These are phyloP conservation scores for Vinca major DNA, from an alignment of 305 asterid genomes.

Conservation along the genomic window DNA sequence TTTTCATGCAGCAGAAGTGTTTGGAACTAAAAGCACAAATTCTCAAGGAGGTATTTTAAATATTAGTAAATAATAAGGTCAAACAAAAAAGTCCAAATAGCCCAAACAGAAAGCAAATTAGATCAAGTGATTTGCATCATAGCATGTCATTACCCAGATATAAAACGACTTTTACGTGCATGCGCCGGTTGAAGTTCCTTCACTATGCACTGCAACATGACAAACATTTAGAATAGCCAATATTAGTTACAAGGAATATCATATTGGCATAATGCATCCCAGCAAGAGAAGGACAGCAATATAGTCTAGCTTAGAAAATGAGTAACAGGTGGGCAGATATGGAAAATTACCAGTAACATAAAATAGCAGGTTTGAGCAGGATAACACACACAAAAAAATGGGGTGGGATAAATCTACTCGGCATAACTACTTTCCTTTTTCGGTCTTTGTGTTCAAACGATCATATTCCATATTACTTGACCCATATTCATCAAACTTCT, in stretches of 20 bases:
- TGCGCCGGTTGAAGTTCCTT: constrained; percentile 99
- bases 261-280: not conserved
- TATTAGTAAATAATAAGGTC: not conserved
- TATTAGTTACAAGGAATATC: not conserved
- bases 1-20: not conserved
- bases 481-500: not conserved
- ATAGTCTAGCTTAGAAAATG: not conserved
- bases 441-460: not conserved
- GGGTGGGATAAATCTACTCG: not conserved
- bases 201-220: constrained; percentile 67
- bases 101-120: constrained; percentile 5
- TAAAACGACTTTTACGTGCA: constrained; percentile 88
- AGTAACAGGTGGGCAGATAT: not conserved
- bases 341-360: not conserved
- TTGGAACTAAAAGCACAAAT: not conserved
- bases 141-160: constrained; percentile 65
- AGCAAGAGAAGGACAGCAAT: not conserved
- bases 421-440: not conserved
- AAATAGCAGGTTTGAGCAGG: not conserved
- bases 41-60: not conserved
- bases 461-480: constrained; percentile 1
- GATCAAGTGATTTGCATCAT: constrained; percentile 9
- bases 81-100: not conserved
- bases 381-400: not conserved
- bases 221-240: constrained; percentile 15